These are phyloP conservation scores for Prinsepia uniflora DNA, from an alignment of 306 rosid species.

Conservation along the genomic window DNA sequence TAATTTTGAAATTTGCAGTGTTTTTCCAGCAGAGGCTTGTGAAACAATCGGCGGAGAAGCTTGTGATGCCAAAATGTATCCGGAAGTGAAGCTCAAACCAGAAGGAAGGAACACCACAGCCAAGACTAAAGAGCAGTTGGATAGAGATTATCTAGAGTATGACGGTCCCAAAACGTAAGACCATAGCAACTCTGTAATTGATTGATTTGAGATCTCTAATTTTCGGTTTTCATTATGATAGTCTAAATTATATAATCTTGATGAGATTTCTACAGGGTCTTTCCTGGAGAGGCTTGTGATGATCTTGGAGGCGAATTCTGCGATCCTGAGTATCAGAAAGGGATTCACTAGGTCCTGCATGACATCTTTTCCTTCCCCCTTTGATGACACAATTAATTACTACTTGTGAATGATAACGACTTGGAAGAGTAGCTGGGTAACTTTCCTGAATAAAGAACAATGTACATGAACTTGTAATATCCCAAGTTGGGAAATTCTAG, in stretches of 20 bases:
- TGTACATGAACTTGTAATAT: neutral
- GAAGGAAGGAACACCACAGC: slow-evolving; percentile 9
- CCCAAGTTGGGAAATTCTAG: neutral
- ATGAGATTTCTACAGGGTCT: slow-evolving; percentile 50
- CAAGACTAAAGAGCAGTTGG: slow-evolving; percentile 22
- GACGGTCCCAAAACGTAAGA: slow-evolving; percentile 44
- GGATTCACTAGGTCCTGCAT: slow-evolving; percentile 41
- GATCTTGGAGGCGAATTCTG: slow-evolving; percentile 91
- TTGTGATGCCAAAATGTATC: slow-evolving; percentile 42
- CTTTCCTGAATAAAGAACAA: neutral
- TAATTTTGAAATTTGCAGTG: slow-evolving; percentile 18
- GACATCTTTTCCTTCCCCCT: neutral
- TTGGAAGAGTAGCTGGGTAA: slow-evolving; percentile 2
- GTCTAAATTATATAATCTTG: neutral
- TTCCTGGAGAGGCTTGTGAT: slow-evolving; percentile 85
- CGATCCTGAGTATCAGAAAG: slow-evolving; percentile 68
- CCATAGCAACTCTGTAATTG: neutral
- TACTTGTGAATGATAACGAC: slow-evolving; percentile 3
- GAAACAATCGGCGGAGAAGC: slow-evolving; percentile 50
- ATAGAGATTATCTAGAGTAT: slow-evolving; percentile 40
- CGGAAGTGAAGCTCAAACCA: slow-evolving; percentile 42
- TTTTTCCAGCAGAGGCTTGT: slow-evolving; percentile 48
- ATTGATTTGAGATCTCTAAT: neutral
- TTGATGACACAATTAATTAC: neutral
- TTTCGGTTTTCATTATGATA: neutral